Base-by-base conservation (phyloP, 495 filamentous ascomycete species). In the Collariella sp. region DNA sequence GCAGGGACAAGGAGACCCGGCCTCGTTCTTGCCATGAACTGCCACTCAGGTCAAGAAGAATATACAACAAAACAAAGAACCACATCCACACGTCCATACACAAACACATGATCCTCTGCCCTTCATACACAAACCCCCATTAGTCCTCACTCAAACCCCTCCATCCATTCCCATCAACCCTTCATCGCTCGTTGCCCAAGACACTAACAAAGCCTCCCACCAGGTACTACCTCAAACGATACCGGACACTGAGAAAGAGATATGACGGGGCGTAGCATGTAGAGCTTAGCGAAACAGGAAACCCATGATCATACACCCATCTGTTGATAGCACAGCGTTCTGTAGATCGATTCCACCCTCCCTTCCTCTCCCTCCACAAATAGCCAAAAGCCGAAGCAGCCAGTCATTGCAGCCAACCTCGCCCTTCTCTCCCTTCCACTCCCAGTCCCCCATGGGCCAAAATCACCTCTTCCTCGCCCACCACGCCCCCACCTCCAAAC, bases 161-260 rank as follows among this genome's bases (percentile, higher is more conserved):
- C 5, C 6, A 16, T 50, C 20, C 31, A 29, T 19, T 20, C 23
- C 36, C 35, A 13, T 38, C 15, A 15, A 5, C 42, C 13, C 29
- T n/a, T 46, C 41, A 45, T 19, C 26, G 15, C 12, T 50, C 40
- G 34, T 2, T 51, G 7, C 23, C 22, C 29, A 19, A 4, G 13
- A 20, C 9, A 48, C 52, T 50, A 24, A 50, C 41, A 31, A 31
- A 22, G 12, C 4, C 6, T 16, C 11, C 36, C 7, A 3, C 58
- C 67, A 97, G 91, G 66, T 96, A 96, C 71, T 93, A 91, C 74
- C 73, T 98, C 56, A 97, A 95, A 74, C 82, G 86, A 69, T 98
- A 98, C 75, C 83, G 93, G 58, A 81, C 88, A 43, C 76, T 98
- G 60, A 83, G 83, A 62, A 81, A 91, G 72, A 79, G 89, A 64